Evolutionary conservation across 371 early-diverging fungal genomes (phyloP).

Genomic region (Mortierella sp.): DNA sequence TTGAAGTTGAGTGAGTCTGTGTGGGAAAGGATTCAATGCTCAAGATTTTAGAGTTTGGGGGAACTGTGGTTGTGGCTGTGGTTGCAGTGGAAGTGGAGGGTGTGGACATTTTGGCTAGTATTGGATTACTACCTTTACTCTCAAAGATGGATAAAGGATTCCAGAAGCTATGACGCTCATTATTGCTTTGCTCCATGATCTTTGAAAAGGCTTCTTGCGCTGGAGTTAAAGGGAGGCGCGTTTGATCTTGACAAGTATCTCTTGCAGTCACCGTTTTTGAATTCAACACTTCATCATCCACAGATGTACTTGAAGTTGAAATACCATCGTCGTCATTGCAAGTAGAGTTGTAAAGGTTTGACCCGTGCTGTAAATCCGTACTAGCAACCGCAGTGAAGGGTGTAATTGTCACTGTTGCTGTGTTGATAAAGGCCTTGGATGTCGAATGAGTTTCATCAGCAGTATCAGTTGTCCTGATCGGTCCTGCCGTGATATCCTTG

Average conservation of each 20-base stretch:
- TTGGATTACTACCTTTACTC: background rate
- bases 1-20: background rate
- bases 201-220: constrained; percentile 4
- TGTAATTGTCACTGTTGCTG: background rate
- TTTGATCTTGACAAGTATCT: background rate
- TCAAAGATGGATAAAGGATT: background rate
- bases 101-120: too few relatives aligned
- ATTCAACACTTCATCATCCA: background rate
- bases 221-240: background rate
- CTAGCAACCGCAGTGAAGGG: background rate
- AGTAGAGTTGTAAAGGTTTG: background rate
- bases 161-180: background rate
- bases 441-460: background rate
- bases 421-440: background rate
- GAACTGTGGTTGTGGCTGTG: background rate
- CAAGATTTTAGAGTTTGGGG: background rate
- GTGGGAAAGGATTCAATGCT: constrained; percentile 3
- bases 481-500: background rate
- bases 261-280: background rate
- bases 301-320: background rate
- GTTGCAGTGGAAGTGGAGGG: background rate
- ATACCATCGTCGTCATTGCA: background rate
- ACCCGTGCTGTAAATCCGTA: background rate
- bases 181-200: background rate
- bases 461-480: background rate